Conservation (phyloP, 306 rosid genomes). For the Dryas octopetala region DNA sequence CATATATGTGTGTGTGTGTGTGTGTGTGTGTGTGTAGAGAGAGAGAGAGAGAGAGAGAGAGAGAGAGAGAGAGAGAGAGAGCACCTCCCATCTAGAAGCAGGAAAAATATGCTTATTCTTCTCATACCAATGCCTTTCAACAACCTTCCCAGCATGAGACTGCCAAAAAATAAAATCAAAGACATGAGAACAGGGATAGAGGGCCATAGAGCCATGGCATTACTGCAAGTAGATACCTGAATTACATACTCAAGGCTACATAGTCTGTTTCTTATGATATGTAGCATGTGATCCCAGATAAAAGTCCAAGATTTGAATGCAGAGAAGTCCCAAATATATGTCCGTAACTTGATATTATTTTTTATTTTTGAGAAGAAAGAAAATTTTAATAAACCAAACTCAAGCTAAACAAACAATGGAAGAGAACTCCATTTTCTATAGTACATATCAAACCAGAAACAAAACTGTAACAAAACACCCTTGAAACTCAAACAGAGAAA, state of each 20-base stretch:
- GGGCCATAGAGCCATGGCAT: background rate
- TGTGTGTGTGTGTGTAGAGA: no score
- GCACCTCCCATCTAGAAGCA: constrained; percentile 98
- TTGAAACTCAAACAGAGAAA: no score
- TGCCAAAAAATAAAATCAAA: constrained; percentile 31
- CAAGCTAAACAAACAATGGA: no score
- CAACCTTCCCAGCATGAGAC: constrained; percentile 99
- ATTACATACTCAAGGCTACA: background rate
- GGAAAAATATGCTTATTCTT: constrained; percentile 97
- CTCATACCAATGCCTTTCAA: constrained; percentile 97
- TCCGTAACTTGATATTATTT: no score
- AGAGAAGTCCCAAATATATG: background rate
- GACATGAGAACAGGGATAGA: background rate
- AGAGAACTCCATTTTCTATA: no score
- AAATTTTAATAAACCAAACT: no score
- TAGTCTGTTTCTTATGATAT: no score
- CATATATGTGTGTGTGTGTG: background rate
- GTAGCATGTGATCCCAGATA: background rate
- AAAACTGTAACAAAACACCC: no score
- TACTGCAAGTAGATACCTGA: background rate
- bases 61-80: constrained; percentile 15
- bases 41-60: background rate
- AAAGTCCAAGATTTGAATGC: background rate
- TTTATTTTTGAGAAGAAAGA: no score
- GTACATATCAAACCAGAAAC: no score